Evolutionary conservation across 2,329 filamentous ascomycete genomes (phyloP).

Genomic region (Ceratocystis variospora): DNA sequence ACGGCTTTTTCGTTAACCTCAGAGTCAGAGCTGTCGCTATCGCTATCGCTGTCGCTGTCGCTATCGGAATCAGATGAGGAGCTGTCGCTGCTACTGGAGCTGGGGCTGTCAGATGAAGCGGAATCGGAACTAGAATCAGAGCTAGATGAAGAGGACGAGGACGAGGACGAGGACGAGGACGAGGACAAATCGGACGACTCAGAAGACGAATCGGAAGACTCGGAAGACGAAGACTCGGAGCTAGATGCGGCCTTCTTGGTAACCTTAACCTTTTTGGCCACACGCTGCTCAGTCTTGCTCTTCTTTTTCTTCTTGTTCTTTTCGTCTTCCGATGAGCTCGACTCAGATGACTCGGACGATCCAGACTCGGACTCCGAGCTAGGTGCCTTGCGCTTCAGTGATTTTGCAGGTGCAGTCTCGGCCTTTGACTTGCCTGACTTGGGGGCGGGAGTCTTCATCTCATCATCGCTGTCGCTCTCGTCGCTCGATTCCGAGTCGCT

Average conservation of each 20-base stretch:
- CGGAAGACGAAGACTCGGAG: slow-evolving; percentile 21
- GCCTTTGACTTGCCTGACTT: slow-evolving; percentile 22
- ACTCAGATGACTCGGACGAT: background rate
- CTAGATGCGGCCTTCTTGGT: slow-evolving; percentile 22
- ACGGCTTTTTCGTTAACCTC: too few species aligned
- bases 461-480: slow-evolving; percentile 21
- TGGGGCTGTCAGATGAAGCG: slow-evolving; percentile 21
- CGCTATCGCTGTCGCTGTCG: background rate
- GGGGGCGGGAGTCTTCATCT: slow-evolving; percentile 20
- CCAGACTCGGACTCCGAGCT: slow-evolving; percentile 21
- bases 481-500: slow-evolving; percentile 16
- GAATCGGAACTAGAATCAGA: slow-evolving; percentile 20
- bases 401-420: slow-evolving; percentile 22
- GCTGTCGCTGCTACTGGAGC: slow-evolving; percentile 21
- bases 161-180: slow-evolving; percentile 21
- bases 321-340: slow-evolving; percentile 22
- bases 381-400: slow-evolving; percentile 32
- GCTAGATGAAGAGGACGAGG: slow-evolving; percentile 3
- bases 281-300: slow-evolving; percentile 22
- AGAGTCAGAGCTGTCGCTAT: background rate
- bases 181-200: slow-evolving; percentile 20
- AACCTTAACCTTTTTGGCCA: slow-evolving; percentile 40
- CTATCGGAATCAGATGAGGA: slow-evolving; percentile 19
- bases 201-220: slow-evolving; percentile 21
- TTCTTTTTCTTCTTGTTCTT: slow-evolving; percentile 9